Conservation (phyloP, 2,329 filamentous ascomycete species). For the Penicillium freii region DNA sequence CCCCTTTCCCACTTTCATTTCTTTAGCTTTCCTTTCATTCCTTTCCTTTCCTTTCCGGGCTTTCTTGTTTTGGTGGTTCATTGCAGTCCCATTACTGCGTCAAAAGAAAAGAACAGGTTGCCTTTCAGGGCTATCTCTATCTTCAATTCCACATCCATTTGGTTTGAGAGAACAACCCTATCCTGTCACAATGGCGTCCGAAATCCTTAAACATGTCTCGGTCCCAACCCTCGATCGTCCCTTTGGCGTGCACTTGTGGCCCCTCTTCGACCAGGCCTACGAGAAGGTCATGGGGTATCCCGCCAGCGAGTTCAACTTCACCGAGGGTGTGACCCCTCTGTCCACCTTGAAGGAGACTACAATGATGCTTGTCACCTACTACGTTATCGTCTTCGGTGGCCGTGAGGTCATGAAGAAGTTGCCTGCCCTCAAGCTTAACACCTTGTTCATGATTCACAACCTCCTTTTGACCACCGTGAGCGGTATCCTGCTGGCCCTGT, state of each 20-base stretch:
- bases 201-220: slow-evolving; percentile 54
- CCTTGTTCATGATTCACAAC: slow-evolving; percentile 94
- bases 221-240: slow-evolving; percentile 83
- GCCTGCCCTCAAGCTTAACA: slow-evolving; percentile 80
- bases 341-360: slow-evolving; percentile 83
- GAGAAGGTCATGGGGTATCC: slow-evolving; percentile 75
- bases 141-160: neutral
- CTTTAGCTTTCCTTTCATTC: slow-evolving; percentile 55
- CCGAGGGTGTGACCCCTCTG: slow-evolving; percentile 77
- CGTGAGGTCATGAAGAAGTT: slow-evolving; percentile 88
- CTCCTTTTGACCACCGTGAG: slow-evolving; percentile 87
- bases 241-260: slow-evolving; percentile 90
- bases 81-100: neutral
- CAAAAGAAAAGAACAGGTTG: slow-evolving; percentile 1
- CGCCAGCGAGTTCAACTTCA: slow-evolving; percentile 81
- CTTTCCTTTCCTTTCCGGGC: neutral
- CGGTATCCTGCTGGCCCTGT: slow-evolving; percentile 74
- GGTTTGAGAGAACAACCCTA: slow-evolving; percentile 9
- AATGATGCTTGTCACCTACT: slow-evolving; percentile 82
- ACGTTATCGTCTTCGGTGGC: slow-evolving; percentile 88
- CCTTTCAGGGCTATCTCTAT: slow-evolving; percentile 2
- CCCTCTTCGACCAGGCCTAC: slow-evolving; percentile 87
- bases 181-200: slow-evolving; percentile 45
- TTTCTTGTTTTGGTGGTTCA: neutral
- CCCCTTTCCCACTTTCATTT: slow-evolving; percentile 34